Base-by-base conservation (phyloP, 805 yeast genomes). In the Schwanniomyces occidentalis region DNA sequence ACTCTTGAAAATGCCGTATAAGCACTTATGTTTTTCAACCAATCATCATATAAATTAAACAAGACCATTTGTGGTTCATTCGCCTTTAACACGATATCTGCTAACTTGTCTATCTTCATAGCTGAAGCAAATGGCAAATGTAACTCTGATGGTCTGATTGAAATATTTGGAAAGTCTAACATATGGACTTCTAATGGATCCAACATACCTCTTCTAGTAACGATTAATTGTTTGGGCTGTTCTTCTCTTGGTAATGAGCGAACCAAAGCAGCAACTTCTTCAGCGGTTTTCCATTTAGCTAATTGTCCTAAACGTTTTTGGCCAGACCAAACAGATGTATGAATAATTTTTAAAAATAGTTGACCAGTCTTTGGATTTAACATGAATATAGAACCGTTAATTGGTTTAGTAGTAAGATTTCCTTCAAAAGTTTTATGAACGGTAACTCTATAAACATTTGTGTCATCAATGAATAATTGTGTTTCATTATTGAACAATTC, bases 251-350 rank as follows among this genome's bases (percentile, higher is more conserved):
- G 97, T 35, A 93, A 63, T 0, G 97, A 86, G 27, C 96, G 73
- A 13, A 93, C 75, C 44, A 93, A 66, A 0, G 95, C 95, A 10
- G 96, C 91, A 15, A 88, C 95, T 59, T 91, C 98, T 61, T 93
- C 99, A 0, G 99, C 98, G 1, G 98, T 82, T 57, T 91, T 93
- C 99, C 99, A 93, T 56, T 93, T 93, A 1, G 98, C 90, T 45
- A 93, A 65, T 54, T 93, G 97, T 18, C 93, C 83, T 41, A 91
- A 71, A 49, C 97, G 82, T 52, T 88, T 90, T 58, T 93, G 98
- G 13, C 99, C 99, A 3, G 95, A 83, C 95, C 96, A 93, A 2
- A 88, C 95, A 5, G 95, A 85, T 0, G 95, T 87, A 52, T 91
- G 98, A 40, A 93, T 87, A 35, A 93, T 78, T 54, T 87, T 88